Conservation (phyloP, 805 yeast species). For the Ogataea salicorniae region DNA sequence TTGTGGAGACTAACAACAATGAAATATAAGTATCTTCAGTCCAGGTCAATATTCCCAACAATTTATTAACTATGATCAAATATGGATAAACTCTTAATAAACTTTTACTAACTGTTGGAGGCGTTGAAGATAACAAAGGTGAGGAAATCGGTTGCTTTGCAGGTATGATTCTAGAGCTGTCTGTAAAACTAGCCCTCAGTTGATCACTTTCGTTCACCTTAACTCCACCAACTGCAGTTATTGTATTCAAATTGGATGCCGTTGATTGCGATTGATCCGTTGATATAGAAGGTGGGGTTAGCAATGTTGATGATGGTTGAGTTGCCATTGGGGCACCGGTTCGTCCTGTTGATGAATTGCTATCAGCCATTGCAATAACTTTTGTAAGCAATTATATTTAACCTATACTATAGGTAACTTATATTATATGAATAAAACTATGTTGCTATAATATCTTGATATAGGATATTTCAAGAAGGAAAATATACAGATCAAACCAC, state of each 20-base stretch:
- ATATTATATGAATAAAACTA: no score
- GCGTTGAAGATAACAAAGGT: constrained; percentile 82
- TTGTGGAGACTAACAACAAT: constrained; percentile 51
- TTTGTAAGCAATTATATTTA: no score
- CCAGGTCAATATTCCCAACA: constrained; percentile 81
- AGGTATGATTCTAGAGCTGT: constrained; percentile 24
- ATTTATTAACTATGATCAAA: constrained; percentile 63
- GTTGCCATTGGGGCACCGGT: neutral
- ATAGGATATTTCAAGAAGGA: no score
- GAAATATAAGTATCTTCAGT: constrained; percentile 78
- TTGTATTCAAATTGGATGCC: constrained; percentile 10
- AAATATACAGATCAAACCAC: no score
- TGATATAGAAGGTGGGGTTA: neutral
- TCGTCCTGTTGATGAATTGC: no score
- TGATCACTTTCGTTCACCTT: constrained; percentile 29
- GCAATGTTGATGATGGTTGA: neutral
- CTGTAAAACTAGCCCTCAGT: constrained; percentile 37
- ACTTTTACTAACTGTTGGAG: constrained; percentile 84
- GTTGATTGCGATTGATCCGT: neutral
- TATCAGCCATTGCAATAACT: no score
- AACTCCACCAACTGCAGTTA: constrained; percentile 22
- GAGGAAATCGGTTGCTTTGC: constrained; percentile 25
- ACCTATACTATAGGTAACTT: no score
- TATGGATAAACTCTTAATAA: constrained; percentile 82
- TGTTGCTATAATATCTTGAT: no score